A percentile compares a stretch with the other conserved stretches of the same genome.
Conservation (phyloP, 441 rosid genomes). For the Jatropha multifida region DNA sequence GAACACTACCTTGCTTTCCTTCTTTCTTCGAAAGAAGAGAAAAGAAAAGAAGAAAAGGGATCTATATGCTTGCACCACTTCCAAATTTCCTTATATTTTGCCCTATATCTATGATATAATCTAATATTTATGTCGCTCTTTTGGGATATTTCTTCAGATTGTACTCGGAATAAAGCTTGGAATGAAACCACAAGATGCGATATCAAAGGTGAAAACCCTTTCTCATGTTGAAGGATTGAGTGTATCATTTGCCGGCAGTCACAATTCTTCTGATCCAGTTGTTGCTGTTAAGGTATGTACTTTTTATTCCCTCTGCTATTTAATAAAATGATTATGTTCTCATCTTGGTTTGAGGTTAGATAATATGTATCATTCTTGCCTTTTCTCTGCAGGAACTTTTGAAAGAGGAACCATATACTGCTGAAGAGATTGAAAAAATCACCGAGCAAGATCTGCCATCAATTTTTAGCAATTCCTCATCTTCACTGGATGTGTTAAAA, state of each 20-base stretch:
- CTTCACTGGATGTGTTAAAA: constrained; percentile 78
- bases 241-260: constrained; percentile 56
- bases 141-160: constrained; percentile 49
- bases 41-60: neutral
- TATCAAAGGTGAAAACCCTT: constrained; percentile 74
- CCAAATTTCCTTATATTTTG: neutral
- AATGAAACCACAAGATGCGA: constrained; percentile 73
- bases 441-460: constrained; percentile 51
- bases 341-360: neutral
- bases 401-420: constrained; percentile 72
- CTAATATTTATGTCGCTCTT: constrained; percentile 20
- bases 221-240: constrained; percentile 91
- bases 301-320: neutral
- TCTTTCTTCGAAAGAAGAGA: neutral
- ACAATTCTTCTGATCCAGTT: constrained; percentile 70
- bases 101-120: neutral
- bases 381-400: constrained; percentile 53
- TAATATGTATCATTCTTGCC: neutral
- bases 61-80: no score
- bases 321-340: neutral
- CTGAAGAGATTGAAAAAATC: constrained; percentile 72
- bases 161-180: constrained; percentile 82
- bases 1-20: no score
- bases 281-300: constrained; percentile 77
- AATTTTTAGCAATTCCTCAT: constrained; percentile 54